Evolutionary conservation across 2,329 filamentous ascomycete species (phyloP).

Genomic region (Epichloe elymi): DNA sequence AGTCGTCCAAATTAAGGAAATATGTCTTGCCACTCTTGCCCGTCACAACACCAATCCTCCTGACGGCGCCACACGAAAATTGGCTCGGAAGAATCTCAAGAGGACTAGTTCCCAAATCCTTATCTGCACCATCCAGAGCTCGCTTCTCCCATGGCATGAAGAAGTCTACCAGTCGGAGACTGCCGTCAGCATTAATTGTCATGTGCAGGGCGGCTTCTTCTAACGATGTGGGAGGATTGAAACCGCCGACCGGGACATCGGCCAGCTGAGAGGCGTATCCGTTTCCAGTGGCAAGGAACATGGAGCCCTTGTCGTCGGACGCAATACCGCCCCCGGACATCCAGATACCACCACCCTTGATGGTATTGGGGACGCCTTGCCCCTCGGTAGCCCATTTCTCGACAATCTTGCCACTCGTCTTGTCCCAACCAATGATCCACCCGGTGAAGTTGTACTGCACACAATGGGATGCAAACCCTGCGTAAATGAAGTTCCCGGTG

Average conservation of each 20-base stretch:
- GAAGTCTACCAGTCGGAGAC: slow-evolving; percentile 34
- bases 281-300: slow-evolving; percentile 27
- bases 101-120: slow-evolving; percentile 34
- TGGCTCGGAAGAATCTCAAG: slow-evolving; percentile 27
- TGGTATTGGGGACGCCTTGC: slow-evolving; percentile 22
- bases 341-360: slow-evolving; percentile 31
- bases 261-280: slow-evolving; percentile 27
- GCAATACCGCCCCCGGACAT: slow-evolving; percentile 28
- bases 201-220: slow-evolving; percentile 34
- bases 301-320: slow-evolving; percentile 25
- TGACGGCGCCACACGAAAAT: slow-evolving; percentile 30
- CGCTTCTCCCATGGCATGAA: slow-evolving; percentile 42
- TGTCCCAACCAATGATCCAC: slow-evolving; percentile 35
- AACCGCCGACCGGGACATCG: slow-evolving; percentile 25
- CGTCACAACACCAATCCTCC: slow-evolving; percentile 34
- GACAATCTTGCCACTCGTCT: slow-evolving; percentile 23
- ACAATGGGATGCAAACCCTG: slow-evolving; percentile 41
- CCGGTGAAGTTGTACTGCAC: slow-evolving; percentile 44
- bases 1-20: slow-evolving; percentile 27
- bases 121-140: slow-evolving; percentile 34
- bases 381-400: slow-evolving; percentile 29
- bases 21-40: slow-evolving; percentile 39
- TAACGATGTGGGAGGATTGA: slow-evolving; percentile 25
- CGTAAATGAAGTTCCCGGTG: slow-evolving; percentile 34
- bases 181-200: slow-evolving; percentile 26